A percentile compares a stretch with the other conserved stretches of the same genome.
Conservation (phyloP, 106 monocot species). For the Amphibolis antarctica region DNA sequence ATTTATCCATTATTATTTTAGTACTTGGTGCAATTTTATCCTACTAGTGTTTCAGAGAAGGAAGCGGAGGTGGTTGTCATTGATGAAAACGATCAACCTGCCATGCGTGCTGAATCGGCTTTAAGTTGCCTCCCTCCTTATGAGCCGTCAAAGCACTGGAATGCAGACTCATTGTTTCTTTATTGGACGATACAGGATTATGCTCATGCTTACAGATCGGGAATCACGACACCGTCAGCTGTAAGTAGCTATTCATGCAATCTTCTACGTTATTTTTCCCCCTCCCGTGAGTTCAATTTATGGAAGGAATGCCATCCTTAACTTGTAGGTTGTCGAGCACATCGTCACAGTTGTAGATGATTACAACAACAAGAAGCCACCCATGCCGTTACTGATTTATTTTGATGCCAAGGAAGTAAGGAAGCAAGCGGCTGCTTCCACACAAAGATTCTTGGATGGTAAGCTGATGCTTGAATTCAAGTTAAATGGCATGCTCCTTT, state of each 20-base stretch:
- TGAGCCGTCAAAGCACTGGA: constrained; percentile 31
- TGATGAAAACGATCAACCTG: constrained; percentile 48
- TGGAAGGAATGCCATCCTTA: background rate
- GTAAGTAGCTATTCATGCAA: constrained; percentile 36
- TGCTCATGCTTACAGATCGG: constrained; percentile 86
- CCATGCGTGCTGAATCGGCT: constrained; percentile 30
- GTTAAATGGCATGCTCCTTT: background rate
- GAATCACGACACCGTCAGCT: constrained; percentile 57
- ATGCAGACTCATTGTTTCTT: constrained; percentile 31
- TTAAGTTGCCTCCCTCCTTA: constrained; percentile 42
- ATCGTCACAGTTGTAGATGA: constrained; percentile 72
- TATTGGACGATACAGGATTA: constrained; percentile 98
- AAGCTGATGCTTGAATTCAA: constrained; percentile 4
- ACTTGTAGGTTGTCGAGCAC: constrained; percentile 62
- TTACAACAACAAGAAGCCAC: constrained; percentile 37
- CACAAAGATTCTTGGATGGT: constrained; percentile 73
- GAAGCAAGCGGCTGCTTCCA: constrained; percentile 80
- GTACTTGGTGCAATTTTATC: background rate
- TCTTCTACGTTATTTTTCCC: background rate
- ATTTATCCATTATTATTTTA: background rate
- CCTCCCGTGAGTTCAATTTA: background rate
- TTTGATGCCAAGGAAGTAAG: constrained; percentile 67
- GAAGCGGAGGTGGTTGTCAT: constrained; percentile 47
- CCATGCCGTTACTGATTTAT: constrained; percentile 57
- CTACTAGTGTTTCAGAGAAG: constrained; percentile 28